These are phyloP conservation scores for Amylostereum areolatum DNA, from an alignment of 1,284 basidiomycete genomes.

Conservation along the genomic window DNA sequence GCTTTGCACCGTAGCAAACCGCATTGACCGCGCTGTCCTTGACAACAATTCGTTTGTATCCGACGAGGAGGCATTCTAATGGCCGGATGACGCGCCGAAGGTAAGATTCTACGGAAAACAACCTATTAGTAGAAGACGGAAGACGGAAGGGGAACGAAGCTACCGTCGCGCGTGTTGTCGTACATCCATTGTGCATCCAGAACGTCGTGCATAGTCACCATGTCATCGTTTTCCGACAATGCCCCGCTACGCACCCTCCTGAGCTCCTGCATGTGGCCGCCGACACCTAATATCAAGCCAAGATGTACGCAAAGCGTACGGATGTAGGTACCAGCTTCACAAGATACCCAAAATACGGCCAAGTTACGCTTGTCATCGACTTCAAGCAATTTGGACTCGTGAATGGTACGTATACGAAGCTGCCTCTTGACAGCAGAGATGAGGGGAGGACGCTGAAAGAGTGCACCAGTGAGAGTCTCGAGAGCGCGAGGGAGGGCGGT, in stretches of 20 bases:
- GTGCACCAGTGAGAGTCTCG: slow-evolving; percentile 95
- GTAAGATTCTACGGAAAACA: slow-evolving; percentile 72
- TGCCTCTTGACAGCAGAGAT: slow-evolving; percentile 99
- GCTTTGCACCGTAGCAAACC: slow-evolving; percentile 98
- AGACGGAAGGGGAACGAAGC: slow-evolving; percentile 8
- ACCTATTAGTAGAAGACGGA: neutral
- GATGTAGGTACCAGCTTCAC: slow-evolving; percentile 98
- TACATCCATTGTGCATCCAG: slow-evolving; percentile 99
- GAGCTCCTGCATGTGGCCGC: slow-evolving; percentile 99
- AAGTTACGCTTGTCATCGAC: slow-evolving; percentile 98
- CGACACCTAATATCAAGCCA: slow-evolving; percentile 91
- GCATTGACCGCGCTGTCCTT: slow-evolving; percentile 99
- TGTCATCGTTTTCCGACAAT: slow-evolving; percentile 95
- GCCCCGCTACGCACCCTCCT: slow-evolving; percentile 93
- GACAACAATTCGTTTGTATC: slow-evolving; percentile 98
- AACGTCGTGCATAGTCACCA: slow-evolving; percentile 99
- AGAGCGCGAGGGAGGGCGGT: slow-evolving; percentile 88
- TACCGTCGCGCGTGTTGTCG: slow-evolving; percentile 96
- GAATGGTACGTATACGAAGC: slow-evolving; percentile 95
- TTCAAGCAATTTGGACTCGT: slow-evolving; percentile 94
- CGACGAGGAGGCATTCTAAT: slow-evolving; percentile 89
- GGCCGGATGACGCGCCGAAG: slow-evolving; percentile 93
- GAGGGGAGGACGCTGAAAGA: slow-evolving; percentile 98
- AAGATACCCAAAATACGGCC: slow-evolving; percentile 97
- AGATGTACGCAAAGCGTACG: slow-evolving; percentile 98